These are phyloP conservation scores for Laguncularia racemosa DNA, from an alignment of 345 rosid species.

Conservation along the genomic window DNA sequence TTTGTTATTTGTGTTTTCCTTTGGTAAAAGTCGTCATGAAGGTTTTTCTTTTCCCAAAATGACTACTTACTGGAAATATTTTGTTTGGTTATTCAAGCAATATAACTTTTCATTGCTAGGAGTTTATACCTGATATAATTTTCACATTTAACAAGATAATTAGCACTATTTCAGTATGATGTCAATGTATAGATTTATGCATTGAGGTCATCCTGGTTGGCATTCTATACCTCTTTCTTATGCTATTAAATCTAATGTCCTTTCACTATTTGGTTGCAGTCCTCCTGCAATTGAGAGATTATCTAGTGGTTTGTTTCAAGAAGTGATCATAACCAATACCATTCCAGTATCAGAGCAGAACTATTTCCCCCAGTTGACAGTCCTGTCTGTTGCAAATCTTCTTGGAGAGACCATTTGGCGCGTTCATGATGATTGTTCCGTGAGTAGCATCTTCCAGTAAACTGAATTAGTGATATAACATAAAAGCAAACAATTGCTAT, in stretches of 20 bases:
- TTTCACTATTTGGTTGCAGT: constrained; percentile 30
- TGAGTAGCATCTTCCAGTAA: constrained; percentile 44
- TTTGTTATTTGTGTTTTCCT: not conserved
- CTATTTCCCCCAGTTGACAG: constrained; percentile 87
- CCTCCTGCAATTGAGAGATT: constrained; percentile 94
- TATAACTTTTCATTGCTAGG: too few species aligned
- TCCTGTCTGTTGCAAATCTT: constrained; percentile 93
- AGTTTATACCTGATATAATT: too few species aligned
- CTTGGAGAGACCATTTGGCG: constrained; percentile 97
- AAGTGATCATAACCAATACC: constrained; percentile 92
- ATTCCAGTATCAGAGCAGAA: constrained; percentile 78
- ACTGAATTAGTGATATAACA: constrained; percentile 10
- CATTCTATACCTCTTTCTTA: too few species aligned
- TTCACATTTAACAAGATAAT: too few species aligned
- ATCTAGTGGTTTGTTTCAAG: constrained; percentile 91
- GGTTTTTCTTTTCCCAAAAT: too few species aligned
- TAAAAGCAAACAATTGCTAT: constrained; percentile 2
- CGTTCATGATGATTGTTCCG: constrained; percentile 92
- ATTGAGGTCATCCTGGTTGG: too few species aligned
- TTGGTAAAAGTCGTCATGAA: too few species aligned
- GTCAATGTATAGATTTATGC: too few species aligned
- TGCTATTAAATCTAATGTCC: not conserved
- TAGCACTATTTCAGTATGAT: too few species aligned
- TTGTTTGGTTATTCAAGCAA: too few species aligned
- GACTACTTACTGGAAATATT: too few species aligned